Conservation (phyloP, 345 rosid genomes). For the Ceriops zippeliana region DNA sequence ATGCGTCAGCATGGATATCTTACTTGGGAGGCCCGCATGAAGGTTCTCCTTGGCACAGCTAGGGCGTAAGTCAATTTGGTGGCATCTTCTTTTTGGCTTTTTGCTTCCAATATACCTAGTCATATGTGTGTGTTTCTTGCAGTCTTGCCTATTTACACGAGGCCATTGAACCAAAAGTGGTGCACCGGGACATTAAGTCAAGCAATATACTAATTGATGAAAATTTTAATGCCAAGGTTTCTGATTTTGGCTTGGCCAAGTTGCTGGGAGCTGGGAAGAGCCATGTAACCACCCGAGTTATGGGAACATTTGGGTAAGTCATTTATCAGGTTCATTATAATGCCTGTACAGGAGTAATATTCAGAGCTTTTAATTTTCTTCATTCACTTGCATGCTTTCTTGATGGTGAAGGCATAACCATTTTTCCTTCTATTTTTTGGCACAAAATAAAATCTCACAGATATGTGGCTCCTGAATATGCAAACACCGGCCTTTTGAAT, state of each 20-base stretch:
- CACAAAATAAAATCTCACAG: conserved; percentile 34
- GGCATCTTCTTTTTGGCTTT: conserved; percentile 10
- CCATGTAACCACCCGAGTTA: conserved; percentile 93
- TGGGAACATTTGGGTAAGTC: conserved; percentile 97
- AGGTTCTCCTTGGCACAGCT: conserved; percentile 74
- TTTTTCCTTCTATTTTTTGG: not conserved
- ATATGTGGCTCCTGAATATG: conserved; percentile 99
- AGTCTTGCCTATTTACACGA: conserved; percentile 97
- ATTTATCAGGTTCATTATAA: not conserved
- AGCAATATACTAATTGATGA: conserved; percentile 93
- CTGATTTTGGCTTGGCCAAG: conserved; percentile 98
- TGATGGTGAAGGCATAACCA: not conserved
- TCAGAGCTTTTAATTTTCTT: not conserved
- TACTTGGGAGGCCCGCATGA: conserved; percentile 85
- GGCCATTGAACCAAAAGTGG: conserved; percentile 99
- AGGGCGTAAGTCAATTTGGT: conserved; percentile 60
- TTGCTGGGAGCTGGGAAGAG: conserved; percentile 96
- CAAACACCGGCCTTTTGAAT: conserved; percentile 92
- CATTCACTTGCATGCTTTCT: conserved; percentile 1
- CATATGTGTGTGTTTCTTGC: conserved; percentile 26
- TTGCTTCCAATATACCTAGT: conserved; percentile 13
- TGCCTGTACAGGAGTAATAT: not conserved
- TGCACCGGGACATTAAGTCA: conserved; percentile 96
- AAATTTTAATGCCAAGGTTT: conserved; percentile 87
- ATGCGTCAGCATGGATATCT: conserved; percentile 76